A percentile compares a stretch with the other conserved stretches of the same genome.
phyloP scores from a whole-genome alignment of 306 rosid species.

The Lablab purpureus region DNA sequence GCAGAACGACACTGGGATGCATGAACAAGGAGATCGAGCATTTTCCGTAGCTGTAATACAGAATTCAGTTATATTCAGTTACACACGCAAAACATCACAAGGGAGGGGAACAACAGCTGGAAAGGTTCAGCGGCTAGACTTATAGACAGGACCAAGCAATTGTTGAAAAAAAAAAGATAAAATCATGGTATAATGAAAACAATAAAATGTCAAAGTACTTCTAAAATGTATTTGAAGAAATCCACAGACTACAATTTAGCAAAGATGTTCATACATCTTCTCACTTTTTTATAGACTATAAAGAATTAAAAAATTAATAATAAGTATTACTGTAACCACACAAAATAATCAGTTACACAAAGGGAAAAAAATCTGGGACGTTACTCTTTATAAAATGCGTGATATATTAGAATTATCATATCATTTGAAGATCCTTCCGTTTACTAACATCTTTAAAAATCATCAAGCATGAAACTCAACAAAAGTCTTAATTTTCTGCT shows the following conservation, averaged over 20 bases:
- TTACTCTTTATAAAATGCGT: neutral
- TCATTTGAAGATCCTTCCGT: neutral
- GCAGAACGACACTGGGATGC: constrained; percentile 96
- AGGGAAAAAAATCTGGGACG: neutral
- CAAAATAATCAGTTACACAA: neutral
- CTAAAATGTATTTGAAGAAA: neutral
- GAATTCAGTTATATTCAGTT: constrained; percentile 35
- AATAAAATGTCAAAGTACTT: neutral
- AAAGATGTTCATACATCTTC: neutral
- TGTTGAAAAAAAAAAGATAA: neutral
- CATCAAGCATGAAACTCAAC: constrained; percentile 14
- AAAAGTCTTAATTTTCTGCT: neutral
- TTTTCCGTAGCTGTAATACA: constrained; percentile 81
- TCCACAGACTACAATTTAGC: no score
- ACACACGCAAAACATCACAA: neutral
- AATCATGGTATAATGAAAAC: constrained; percentile 7
- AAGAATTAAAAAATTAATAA: constrained; percentile 14
- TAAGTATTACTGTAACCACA: neutral
- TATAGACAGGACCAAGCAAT: neutral
- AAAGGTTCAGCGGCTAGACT: neutral
- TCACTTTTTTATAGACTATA: neutral
- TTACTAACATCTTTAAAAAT: neutral
- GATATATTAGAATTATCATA: neutral
- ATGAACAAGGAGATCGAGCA: constrained; percentile 97
- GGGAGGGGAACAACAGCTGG: neutral